phyloP scores from a whole-genome alignment of 495 filamentous ascomycete genomes.

The Aspergillus funiculosus region DNA sequence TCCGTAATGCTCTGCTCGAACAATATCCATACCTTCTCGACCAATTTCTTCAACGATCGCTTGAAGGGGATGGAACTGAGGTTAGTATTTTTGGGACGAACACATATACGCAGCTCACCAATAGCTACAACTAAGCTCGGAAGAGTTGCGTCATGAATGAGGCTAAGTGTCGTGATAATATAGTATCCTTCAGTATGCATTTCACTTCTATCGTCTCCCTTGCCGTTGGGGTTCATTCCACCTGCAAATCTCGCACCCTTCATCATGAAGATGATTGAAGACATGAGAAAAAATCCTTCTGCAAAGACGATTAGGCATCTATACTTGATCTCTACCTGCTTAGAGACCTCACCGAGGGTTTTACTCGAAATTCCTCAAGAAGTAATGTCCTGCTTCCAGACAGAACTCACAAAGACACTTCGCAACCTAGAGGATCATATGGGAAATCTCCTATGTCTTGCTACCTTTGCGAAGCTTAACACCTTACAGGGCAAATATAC shows the following conservation, averaged over 20 bases:
- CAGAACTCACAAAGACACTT: conserved; percentile 41
- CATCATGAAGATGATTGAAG: conserved; percentile 31
- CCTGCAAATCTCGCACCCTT: conserved; percentile 42
- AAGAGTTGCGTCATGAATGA: not conserved
- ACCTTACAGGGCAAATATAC: conserved; percentile 10
- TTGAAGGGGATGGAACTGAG: conserved; percentile 27
- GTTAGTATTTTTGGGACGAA: conserved; percentile 22
- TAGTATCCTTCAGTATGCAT: conserved; percentile 38
- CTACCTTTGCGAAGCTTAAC: conserved; percentile 42
- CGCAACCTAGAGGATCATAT: conserved; percentile 43
- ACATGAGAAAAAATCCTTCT: conserved; percentile 31
- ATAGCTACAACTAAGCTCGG: not conserved
- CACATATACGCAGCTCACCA: not conserved
- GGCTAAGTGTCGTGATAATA: conserved; percentile 3
- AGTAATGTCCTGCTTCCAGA: conserved; percentile 39
- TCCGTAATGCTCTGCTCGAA: conserved; percentile 38
- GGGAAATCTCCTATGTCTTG: conserved; percentile 46
- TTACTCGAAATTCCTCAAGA: conserved; percentile 34
- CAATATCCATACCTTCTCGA: conserved; percentile 41
- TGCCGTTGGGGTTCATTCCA: conserved; percentile 28
- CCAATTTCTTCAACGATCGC: conserved; percentile 33
- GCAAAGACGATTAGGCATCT: conserved; percentile 40
- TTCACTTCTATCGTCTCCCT: conserved; percentile 37
- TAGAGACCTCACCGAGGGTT: conserved; percentile 26
- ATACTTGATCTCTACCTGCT: conserved; percentile 34